A percentile compares a stretch with the other conserved stretches of the same genome.
phyloP scores from a whole-genome alignment of 768 basidiomycete genomes.

The Trichaptum fuscoviolaceum region DNA sequence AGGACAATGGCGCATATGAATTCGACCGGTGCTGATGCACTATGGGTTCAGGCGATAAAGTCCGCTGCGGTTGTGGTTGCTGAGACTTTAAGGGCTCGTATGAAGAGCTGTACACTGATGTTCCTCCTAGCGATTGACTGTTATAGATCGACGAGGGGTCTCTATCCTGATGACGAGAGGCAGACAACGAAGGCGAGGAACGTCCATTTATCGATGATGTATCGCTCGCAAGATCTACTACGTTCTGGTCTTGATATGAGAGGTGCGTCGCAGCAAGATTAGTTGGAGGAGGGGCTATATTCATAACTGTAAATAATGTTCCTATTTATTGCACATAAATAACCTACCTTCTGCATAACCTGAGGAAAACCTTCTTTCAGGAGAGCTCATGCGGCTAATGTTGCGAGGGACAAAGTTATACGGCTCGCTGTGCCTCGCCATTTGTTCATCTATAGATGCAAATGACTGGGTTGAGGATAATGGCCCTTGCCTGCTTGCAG shows the following conservation, averaged over 20 bases:
- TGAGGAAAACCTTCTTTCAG: not conserved
- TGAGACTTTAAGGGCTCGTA: not conserved
- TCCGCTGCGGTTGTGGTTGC: not conserved
- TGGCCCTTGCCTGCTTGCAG: not conserved
- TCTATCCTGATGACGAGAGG: not conserved
- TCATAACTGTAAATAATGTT: not conserved
- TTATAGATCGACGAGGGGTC: not conserved
- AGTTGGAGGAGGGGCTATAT: not conserved
- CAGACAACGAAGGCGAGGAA: not conserved
- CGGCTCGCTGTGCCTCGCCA: not conserved
- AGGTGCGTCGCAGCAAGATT: not conserved
- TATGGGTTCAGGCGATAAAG: not conserved
- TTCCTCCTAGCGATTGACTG: not conserved
- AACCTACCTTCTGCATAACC: not conserved
- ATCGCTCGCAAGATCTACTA: not conserved
- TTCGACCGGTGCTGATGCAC: not conserved
- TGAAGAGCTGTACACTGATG: not conserved
- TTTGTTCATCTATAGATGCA: not conserved
- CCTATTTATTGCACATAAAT: not conserved
- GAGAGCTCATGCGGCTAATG: not conserved
- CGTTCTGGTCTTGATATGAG: not conserved
- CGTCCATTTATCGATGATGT: not conserved
- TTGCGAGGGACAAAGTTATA: not conserved
- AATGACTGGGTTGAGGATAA: not conserved
- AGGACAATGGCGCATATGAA: not conserved